Conservation (phyloP, 495 filamentous ascomycete genomes). For the Penicillium tannophilum region DNA sequence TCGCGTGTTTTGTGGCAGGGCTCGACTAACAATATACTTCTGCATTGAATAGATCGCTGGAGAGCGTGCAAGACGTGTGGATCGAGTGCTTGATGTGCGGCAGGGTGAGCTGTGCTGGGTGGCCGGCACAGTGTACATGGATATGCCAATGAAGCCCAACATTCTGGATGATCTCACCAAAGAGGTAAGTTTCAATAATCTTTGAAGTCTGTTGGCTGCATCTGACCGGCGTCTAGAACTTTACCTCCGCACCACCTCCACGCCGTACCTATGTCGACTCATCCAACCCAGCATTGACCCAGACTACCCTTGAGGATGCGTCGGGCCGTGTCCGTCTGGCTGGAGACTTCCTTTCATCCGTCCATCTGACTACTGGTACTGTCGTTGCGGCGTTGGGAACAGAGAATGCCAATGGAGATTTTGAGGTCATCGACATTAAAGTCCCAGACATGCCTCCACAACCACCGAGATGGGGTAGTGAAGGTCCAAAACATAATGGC, state of each 20-base stretch:
- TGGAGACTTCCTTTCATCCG: conserved; percentile 62
- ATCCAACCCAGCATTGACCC: conserved; percentile 47
- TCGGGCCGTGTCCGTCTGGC: conserved; percentile 86
- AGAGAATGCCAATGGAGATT: conserved; percentile 87
- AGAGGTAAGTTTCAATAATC: conserved; percentile 58
- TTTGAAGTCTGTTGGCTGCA: background rate
- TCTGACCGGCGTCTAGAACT: conserved; percentile 57
- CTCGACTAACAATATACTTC: background rate
- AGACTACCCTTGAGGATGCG: conserved; percentile 92
- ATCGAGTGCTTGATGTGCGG: conserved; percentile 90
- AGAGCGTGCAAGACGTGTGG: conserved; percentile 71
- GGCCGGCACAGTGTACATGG: conserved; percentile 91
- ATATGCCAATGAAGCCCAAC: conserved; percentile 95
- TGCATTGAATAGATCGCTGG: conserved; percentile 61
- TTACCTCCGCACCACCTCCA: conserved; percentile 81
- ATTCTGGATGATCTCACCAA: conserved; percentile 94
- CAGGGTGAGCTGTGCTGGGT: conserved; percentile 98
- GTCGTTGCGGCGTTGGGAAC: conserved; percentile 91
- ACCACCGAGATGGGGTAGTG: conserved; percentile 71
- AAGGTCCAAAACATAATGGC: conserved; percentile 20
- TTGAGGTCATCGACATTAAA: conserved; percentile 87
- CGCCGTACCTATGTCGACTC: conserved; percentile 70
- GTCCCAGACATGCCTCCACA: conserved; percentile 84
- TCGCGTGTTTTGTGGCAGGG: too few species aligned
- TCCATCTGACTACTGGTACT: conserved; percentile 84